phyloP scores from a whole-genome alignment of 106 monocot species.

The Alisma plantagoaquatica region DNA sequence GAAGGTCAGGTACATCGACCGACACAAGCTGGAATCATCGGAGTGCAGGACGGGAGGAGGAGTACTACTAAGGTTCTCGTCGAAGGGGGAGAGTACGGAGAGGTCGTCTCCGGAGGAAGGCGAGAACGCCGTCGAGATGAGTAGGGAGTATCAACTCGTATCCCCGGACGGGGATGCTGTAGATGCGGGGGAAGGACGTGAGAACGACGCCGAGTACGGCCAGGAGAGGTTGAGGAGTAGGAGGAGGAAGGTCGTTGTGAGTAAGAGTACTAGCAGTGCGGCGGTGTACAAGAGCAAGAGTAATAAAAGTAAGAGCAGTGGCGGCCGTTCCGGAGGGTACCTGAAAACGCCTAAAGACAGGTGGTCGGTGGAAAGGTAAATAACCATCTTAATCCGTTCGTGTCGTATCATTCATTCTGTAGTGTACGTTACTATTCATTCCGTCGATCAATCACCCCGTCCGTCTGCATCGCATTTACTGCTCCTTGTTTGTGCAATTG shows the following conservation, averaged over 20 bases:
- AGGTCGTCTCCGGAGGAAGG: background rate
- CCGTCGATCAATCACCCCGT: too few species aligned
- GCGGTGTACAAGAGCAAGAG: too few species aligned
- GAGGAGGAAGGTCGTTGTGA: slow-evolving; percentile 9
- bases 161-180: too few species aligned
- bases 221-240: background rate
- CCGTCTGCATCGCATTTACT: too few species aligned
- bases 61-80: background rate
- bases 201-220: background rate
- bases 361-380: slow-evolving; percentile 57
- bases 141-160: too few species aligned
- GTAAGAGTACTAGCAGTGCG: too few species aligned
- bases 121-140: slow-evolving; percentile 6
- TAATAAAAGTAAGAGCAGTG: background rate
- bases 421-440: too few species aligned
- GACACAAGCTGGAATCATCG: too few species aligned
- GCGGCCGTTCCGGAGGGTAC: background rate
- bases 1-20: slow-evolving; percentile 48
- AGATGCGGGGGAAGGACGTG: slow-evolving; percentile 14
- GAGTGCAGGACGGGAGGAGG: background rate
- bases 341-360: slow-evolving; percentile 27
- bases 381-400: too few species aligned
- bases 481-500: too few species aligned
- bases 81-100: background rate
- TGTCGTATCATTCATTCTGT: too few species aligned